A percentile compares a stretch with the other conserved stretches of the same genome.
Evolutionary conservation across 768 basidiomycete genomes (phyloP).

Genomic region (Psilocybe azurescens): DNA sequence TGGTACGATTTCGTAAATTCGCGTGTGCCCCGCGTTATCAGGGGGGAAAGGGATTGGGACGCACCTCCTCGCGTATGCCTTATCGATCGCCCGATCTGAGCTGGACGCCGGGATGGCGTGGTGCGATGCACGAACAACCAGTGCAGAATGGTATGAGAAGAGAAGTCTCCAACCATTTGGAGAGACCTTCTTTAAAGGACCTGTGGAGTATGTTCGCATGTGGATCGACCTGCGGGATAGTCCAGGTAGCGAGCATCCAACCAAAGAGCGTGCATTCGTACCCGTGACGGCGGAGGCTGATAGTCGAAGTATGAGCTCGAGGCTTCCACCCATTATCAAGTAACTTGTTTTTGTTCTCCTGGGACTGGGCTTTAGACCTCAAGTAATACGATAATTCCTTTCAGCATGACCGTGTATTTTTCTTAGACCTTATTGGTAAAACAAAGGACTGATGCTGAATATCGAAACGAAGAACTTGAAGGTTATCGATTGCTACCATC

Average conservation of each 20-base stretch:
- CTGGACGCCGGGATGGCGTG: constrained; percentile 49
- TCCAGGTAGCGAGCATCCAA: not conserved
- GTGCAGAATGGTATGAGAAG: constrained; percentile 54
- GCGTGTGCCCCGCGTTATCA: constrained; percentile 58
- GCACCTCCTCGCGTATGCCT: constrained; percentile 45
- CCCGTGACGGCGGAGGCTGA: not conserved
- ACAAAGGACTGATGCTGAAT: not conserved
- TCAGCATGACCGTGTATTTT: not conserved
- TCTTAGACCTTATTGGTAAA: not conserved
- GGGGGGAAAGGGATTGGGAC: constrained; percentile 58
- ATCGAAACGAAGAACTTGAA: no score
- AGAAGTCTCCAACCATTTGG: constrained; percentile 58
- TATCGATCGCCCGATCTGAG: constrained; percentile 44
- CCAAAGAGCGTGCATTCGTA: not conserved
- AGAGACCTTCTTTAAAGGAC: constrained; percentile 54
- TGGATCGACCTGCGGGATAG: constrained; percentile 32
- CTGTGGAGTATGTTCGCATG: constrained; percentile 64
- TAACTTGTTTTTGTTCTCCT: not conserved
- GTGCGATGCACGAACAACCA: constrained; percentile 61
- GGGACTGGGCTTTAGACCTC: not conserved
- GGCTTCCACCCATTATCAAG: not conserved
- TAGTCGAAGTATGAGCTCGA: not conserved
- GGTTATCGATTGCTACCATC: no score
- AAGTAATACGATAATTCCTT: not conserved
- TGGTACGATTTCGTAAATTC: constrained; percentile 64